A percentile compares a stretch with the other conserved stretches of the same genome.
Evolutionary conservation across 805 yeast species (phyloP).

Genomic region (Yamadazyma phyllophila): DNA sequence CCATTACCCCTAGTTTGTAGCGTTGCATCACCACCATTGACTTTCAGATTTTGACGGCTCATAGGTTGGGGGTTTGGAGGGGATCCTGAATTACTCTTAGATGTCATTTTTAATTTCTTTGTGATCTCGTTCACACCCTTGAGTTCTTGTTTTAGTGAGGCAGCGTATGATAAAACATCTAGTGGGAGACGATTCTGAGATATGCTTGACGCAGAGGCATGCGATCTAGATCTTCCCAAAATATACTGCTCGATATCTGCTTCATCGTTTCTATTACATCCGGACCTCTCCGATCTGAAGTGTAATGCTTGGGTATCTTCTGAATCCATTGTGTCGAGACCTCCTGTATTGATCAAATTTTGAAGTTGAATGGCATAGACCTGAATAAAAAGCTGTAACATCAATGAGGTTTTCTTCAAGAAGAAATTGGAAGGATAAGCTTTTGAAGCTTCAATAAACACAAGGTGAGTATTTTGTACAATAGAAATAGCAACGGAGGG

Average conservation of each 20-base stretch:
- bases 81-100: slow-evolving; percentile 3
- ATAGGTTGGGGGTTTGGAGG: slow-evolving; percentile 1
- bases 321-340: slow-evolving; percentile 1
- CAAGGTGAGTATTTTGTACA: slow-evolving; percentile 27
- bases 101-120: slow-evolving; percentile 3
- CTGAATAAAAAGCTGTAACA: slow-evolving; percentile 57
- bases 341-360: slow-evolving; percentile 23
- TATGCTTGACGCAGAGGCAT: no score
- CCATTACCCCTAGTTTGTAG: not conserved
- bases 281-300: slow-evolving; percentile 1
- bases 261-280: slow-evolving; percentile 4
- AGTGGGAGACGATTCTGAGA: slow-evolving; percentile 24
- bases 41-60: not conserved
- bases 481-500: slow-evolving; percentile 44
- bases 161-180: slow-evolving; percentile 42
- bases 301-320: not conserved
- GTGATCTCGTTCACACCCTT: slow-evolving; percentile 4
- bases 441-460: slow-evolving; percentile 28
- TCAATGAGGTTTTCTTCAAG: slow-evolving; percentile 52
- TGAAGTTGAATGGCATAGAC: slow-evolving; percentile 58
- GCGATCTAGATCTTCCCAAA: not conserved
- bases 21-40: not conserved
- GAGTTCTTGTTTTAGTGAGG: slow-evolving; percentile 25
- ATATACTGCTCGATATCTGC: slow-evolving; percentile 3
- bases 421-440: slow-evolving; percentile 43